These are phyloP conservation scores for Debaryomycetaceae sp. DNA, from an alignment of 1,139 yeast species.

Conservation along the genomic window DNA sequence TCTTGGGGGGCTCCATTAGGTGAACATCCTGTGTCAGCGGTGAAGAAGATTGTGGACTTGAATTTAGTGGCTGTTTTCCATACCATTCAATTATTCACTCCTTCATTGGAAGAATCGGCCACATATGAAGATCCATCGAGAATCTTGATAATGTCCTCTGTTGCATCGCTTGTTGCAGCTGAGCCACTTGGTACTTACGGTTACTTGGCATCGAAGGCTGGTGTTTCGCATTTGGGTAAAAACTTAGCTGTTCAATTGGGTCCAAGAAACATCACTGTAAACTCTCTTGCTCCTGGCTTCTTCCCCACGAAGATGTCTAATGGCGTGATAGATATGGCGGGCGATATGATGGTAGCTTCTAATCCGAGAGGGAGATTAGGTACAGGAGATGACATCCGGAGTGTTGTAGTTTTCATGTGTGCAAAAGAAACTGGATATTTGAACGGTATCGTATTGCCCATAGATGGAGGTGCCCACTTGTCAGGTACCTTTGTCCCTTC, in stretches of 20 bases:
- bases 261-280: conserved; percentile 63
- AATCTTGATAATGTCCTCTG: conserved; percentile 65
- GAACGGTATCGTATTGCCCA: conserved; percentile 70
- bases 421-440: conserved; percentile 60
- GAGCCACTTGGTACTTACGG: conserved; percentile 62
- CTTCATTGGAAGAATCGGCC: conserved; percentile 55
- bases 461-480: conserved; percentile 65
- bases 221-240: conserved; percentile 68
- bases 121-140: conserved; percentile 61
- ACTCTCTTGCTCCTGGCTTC: conserved; percentile 74
- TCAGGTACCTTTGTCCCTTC: conserved; percentile 18
- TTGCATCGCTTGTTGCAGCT: conserved; percentile 44
- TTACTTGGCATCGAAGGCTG: conserved; percentile 75
- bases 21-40: conserved; percentile 58
- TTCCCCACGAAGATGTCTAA: conserved; percentile 77
- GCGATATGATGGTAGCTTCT: conserved; percentile 43
- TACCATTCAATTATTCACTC: conserved; percentile 60
- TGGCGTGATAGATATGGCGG: conserved; percentile 56
- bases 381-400: conserved; percentile 56
- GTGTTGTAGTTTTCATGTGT: conserved; percentile 57
- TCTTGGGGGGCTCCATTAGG: conserved; percentile 72
- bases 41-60: conserved; percentile 62
- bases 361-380: conserved; percentile 73
- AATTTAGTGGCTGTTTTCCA: conserved; percentile 73
- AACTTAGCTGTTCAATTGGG: conserved; percentile 63